Percentiles rank a stretch among this genome's conserved stretches.
Evolutionary conservation across 1,284 basidiomycete genomes (phyloP).

Genomic region (Rhizoctonia solani): DNA sequence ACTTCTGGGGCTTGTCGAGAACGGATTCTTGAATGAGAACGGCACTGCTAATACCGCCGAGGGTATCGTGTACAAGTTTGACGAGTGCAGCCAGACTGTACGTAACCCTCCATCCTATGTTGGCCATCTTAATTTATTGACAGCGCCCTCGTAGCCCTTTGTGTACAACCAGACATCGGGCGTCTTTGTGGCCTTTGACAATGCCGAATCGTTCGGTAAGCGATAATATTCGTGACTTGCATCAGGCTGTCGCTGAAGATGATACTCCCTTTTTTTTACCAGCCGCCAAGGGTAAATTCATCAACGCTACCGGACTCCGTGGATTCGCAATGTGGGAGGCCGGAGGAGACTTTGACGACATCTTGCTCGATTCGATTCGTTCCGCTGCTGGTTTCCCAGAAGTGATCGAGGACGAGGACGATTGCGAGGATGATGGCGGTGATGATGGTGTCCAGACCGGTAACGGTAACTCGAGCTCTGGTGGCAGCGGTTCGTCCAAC

Average conservation of each 20-base stretch:
- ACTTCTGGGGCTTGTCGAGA: slow-evolving; percentile 63
- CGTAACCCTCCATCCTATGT: slow-evolving; percentile 42
- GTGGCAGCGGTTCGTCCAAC: background rate
- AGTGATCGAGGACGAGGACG: background rate
- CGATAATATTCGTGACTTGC: background rate
- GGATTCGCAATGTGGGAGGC: slow-evolving; percentile 70
- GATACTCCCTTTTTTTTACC: too few relatives aligned
- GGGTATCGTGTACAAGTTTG: slow-evolving; percentile 59
- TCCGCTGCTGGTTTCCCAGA: slow-evolving; percentile 42
- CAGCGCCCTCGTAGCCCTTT: too few relatives aligned
- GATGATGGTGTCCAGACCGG: background rate
- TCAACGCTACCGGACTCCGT: slow-evolving; percentile 55
- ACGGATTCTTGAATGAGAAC: slow-evolving; percentile 57
- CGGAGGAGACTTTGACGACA: slow-evolving; percentile 61
- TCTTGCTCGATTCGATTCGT: slow-evolving; percentile 60
- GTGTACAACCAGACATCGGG: slow-evolving; percentile 59
- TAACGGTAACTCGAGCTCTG: background rate
- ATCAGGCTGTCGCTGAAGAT: background rate
- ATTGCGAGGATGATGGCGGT: background rate
- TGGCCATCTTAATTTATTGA: too few relatives aligned
- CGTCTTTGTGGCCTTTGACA: slow-evolving; percentile 65
- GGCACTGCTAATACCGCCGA: slow-evolving; percentile 51
- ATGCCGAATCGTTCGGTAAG: slow-evolving; percentile 55
- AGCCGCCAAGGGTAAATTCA: slow-evolving; percentile 62
- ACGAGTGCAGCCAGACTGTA: slow-evolving; percentile 70